Percentiles rank a stretch among this genome's conserved stretches.
Conservation (phyloP, 768 basidiomycete genomes). For the Russula ochroleuca region DNA sequence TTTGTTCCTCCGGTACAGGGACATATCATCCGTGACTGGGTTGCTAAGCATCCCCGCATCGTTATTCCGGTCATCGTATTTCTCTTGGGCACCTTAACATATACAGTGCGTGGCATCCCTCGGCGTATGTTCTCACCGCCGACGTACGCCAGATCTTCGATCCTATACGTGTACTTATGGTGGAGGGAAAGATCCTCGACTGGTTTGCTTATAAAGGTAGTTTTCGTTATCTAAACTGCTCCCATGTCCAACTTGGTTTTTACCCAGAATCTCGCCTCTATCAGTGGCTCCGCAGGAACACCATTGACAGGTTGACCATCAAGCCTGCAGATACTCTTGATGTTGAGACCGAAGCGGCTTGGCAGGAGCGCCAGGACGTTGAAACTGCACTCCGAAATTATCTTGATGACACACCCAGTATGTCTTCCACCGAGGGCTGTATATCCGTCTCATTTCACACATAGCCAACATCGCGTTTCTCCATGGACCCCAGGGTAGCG, state of each 20-base stretch:
- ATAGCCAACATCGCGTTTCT: conserved; percentile 72
- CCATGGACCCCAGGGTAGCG: conserved; percentile 81
- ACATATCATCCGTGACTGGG: conserved; percentile 71
- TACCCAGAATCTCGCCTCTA: conserved; percentile 63
- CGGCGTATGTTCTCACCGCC: background rate
- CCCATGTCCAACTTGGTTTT: background rate
- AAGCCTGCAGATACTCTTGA: conserved; percentile 28
- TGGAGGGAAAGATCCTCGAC: conserved; percentile 75
- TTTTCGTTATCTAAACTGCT: conserved; percentile 16
- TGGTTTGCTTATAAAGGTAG: conserved; percentile 79
- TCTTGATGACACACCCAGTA: conserved; percentile 73
- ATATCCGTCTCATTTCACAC: background rate
- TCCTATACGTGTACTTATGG: conserved; percentile 79
- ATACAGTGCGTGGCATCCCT: conserved; percentile 53
- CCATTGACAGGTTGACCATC: conserved; percentile 49
- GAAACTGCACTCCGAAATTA: conserved; percentile 63
- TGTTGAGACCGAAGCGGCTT: conserved; percentile 45
- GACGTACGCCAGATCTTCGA: conserved; percentile 74
- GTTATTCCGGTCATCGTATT: conserved; percentile 78
- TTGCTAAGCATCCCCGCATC: conserved; percentile 81
- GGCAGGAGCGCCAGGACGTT: conserved; percentile 84
- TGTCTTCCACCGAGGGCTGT: conserved; percentile 28
- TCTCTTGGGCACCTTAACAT: conserved; percentile 83
- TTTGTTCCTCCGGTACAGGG: conserved; percentile 65
- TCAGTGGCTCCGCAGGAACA: conserved; percentile 66